These are phyloP conservation scores for Sporothrix humicola DNA, from an alignment of 2,329 filamentous ascomycete species.

Conservation along the genomic window DNA sequence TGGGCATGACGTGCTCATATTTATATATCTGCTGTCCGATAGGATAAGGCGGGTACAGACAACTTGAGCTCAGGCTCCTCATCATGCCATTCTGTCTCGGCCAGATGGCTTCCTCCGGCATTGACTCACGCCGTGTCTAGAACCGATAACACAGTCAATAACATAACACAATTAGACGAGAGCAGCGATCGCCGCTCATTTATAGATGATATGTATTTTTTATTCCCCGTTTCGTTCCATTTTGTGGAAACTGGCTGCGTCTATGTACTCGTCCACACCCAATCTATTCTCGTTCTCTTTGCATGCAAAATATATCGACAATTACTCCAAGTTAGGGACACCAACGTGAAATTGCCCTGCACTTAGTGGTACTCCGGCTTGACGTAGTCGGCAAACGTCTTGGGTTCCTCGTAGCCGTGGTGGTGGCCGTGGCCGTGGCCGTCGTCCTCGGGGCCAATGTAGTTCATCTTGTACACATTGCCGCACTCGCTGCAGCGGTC, in stretches of 20 bases:
- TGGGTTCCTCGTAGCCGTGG: conserved; percentile 77
- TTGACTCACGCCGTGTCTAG: too few species aligned
- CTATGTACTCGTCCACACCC: conserved; percentile 1
- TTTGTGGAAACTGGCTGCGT: not conserved
- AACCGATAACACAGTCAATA: too few species aligned
- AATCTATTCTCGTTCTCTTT: not conserved
- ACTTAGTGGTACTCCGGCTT: conserved; percentile 91
- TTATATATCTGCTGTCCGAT: too few species aligned
- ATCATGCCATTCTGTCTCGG: too few species aligned
- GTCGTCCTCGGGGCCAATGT: conserved; percentile 82
- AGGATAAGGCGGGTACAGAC: too few species aligned
- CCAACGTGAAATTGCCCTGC: not conserved
- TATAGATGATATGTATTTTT: not conserved
- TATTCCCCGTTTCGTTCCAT: conserved; percentile 7
- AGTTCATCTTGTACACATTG: conserved; percentile 97
- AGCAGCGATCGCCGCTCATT: not conserved
- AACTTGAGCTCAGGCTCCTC: too few species aligned
- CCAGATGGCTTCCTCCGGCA: too few species aligned
- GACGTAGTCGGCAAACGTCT: conserved; percentile 96
- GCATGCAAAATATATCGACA: not conserved
- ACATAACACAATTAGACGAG: too few species aligned
- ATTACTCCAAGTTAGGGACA: not conserved
- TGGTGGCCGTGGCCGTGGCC: conserved; percentile 63
- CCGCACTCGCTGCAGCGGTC: conserved; percentile 98
- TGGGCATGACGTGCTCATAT: too few species aligned